Conservation (phyloP, 169 alveolate species). For the Cryptosporidium ryanae region DNA sequence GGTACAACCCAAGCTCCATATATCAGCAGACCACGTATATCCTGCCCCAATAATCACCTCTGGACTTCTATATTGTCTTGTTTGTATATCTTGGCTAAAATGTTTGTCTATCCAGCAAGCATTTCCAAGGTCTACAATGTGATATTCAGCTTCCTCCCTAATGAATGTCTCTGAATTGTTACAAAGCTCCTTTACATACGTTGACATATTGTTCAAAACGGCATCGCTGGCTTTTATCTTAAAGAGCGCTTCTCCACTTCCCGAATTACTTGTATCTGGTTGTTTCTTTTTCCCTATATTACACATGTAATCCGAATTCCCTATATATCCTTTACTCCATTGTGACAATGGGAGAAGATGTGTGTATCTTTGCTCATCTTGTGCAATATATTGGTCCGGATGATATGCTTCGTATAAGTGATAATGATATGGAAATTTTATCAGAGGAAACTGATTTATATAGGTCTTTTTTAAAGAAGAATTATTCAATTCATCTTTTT, state of each 20-base stretch:
- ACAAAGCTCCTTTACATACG: background rate
- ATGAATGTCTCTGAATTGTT: constrained; percentile 79
- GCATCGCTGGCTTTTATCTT: background rate
- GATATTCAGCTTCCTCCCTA: constrained; percentile 84
- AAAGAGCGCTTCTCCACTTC: background rate
- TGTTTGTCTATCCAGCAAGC: constrained; percentile 98
- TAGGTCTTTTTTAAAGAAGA: background rate
- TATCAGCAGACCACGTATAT: constrained; percentile 95
- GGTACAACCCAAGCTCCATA: constrained; percentile 98
- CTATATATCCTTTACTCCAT: constrained; percentile 54
- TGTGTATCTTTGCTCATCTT: constrained; percentile 58
- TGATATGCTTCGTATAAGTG: constrained; percentile 69
- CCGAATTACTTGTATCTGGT: background rate
- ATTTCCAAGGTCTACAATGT: constrained; percentile 97
- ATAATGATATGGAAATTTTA: constrained; percentile 53
- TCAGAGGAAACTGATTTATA: constrained; percentile 52
- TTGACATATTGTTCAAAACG: constrained; percentile 6
- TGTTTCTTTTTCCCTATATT: background rate
- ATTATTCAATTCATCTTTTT: constrained; percentile 7
- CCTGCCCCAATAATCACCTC: constrained; percentile 96
- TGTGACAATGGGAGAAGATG: constrained; percentile 67
- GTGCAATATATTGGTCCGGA: constrained; percentile 61
- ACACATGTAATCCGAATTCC: constrained; percentile 4
- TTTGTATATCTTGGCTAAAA: constrained; percentile 95
- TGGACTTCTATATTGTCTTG: constrained; percentile 98